Conservation (phyloP, 108 stramenopile genomes). For the Cylindrotheca closterium region DNA sequence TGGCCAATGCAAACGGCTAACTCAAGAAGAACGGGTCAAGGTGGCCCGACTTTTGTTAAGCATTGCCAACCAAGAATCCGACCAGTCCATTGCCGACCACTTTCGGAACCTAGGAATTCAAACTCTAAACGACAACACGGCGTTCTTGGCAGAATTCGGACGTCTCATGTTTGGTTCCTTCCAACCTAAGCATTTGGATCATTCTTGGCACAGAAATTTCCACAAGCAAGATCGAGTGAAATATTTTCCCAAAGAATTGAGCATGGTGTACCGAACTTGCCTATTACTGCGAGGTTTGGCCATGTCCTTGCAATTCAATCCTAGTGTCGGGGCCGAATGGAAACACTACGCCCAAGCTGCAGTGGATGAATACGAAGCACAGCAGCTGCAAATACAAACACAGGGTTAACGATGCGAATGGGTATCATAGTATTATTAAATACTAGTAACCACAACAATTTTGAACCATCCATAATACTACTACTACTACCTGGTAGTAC, state of each 20-base stretch:
- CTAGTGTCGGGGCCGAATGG: conserved; percentile 65
- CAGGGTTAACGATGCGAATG: no score
- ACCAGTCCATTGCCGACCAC: conserved; percentile 52
- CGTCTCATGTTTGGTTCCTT: conserved; percentile 73
- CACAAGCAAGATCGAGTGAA: conserved; percentile 60
- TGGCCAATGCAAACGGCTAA: conserved; percentile 71
- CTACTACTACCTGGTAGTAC: no score
- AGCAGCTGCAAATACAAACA: no score
- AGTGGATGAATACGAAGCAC: not conserved
- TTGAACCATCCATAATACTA: no score
- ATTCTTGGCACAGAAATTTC: conserved; percentile 57
- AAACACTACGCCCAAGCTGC: conserved; percentile 45
- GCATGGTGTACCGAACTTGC: conserved; percentile 74
- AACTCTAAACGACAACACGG: conserved; percentile 68
- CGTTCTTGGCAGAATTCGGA: conserved; percentile 67
- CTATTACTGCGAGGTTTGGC: conserved; percentile 68
- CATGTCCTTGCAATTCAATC: conserved; percentile 70
- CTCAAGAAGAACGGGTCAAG: conserved; percentile 42
- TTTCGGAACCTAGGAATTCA: conserved; percentile 67
- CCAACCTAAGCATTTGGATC: conserved; percentile 56
- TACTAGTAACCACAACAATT: no score
- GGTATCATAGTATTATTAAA: no score
- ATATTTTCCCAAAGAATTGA: conserved; percentile 74
- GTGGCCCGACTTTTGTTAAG: conserved; percentile 64
- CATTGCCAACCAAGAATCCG: conserved; percentile 65